Evolutionary conservation across 208 protist species (phyloP).

Genomic region (Leishmania gerbilli): DNA sequence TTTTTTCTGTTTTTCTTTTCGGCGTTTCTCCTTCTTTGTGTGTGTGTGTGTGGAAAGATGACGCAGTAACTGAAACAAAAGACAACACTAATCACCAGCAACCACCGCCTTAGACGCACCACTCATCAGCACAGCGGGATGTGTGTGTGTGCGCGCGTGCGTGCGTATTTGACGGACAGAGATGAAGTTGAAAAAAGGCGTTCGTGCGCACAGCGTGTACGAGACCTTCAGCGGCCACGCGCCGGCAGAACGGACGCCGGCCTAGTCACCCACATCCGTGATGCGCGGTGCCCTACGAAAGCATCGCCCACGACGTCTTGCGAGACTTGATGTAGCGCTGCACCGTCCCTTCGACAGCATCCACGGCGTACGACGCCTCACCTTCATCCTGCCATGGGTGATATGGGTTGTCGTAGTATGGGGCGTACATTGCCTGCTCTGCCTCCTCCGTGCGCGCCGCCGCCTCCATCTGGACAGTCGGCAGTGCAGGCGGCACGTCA

Average conservation of each 20-base stretch:
- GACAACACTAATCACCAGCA: neutral
- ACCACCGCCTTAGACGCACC: neutral
- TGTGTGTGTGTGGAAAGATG: neutral
- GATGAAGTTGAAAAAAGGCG: neutral
- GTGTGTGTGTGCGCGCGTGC: neutral
- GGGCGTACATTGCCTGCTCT: constrained; percentile 77
- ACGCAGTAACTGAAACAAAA: neutral
- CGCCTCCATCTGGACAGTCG: constrained; percentile 86
- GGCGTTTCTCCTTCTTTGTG: too few species aligned
- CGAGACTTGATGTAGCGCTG: constrained; percentile 67
- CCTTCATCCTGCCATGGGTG: constrained; percentile 80
- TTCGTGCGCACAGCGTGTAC: neutral
- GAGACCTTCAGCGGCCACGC: neutral
- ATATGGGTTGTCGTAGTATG: constrained; percentile 88
- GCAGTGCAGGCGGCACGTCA: constrained; percentile 61
- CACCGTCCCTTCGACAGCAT: constrained; percentile 76
- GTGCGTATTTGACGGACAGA: neutral
- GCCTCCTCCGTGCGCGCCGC: constrained; percentile 86
- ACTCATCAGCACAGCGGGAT: neutral
- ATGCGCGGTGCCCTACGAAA: constrained; percentile 34
- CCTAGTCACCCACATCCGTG: neutral
- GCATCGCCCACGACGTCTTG: constrained; percentile 87
- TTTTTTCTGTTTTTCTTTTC: neutral
- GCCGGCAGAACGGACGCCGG: neutral
- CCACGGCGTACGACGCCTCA: constrained; percentile 81